phyloP scores from a whole-genome alignment of 2,329 filamentous ascomycete species.

The Beauveria brongniartii region DNA sequence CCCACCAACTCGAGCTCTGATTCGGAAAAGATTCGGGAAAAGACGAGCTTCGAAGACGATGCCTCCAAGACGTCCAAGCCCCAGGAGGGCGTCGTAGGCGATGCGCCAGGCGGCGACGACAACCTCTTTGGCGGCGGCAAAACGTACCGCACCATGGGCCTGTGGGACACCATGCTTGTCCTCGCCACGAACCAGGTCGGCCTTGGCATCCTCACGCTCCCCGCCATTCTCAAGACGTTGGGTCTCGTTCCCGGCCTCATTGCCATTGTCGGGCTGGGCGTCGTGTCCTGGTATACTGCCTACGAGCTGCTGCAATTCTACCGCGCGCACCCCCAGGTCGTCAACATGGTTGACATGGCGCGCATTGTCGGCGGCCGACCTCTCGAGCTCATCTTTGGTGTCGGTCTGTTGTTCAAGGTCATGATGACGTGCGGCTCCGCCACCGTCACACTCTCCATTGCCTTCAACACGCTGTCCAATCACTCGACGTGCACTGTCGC shows the following conservation, averaged over 20 bases:
- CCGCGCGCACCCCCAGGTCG: conserved; percentile 57
- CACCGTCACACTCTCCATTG: conserved; percentile 57
- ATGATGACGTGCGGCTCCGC: conserved; percentile 63
- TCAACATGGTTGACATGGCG: conserved; percentile 65
- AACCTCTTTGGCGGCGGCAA: conserved; percentile 17
- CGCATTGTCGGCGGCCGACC: conserved; percentile 35
- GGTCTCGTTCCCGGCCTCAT: conserved; percentile 62
- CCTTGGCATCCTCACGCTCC: conserved; percentile 55
- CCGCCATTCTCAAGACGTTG: conserved; percentile 60
- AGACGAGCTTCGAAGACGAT: conserved; percentile 6
- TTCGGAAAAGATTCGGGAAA: conserved; percentile 8
- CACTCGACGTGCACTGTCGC: conserved; percentile 57
- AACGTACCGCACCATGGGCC: conserved; percentile 25
- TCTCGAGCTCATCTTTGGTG: conserved; percentile 26
- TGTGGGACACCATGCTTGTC: conserved; percentile 26
- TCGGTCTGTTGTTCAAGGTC: conserved; percentile 65
- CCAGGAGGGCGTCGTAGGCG: not conserved
- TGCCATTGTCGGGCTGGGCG: conserved; percentile 54
- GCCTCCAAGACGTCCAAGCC: conserved; percentile 6
- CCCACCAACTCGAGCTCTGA: not conserved
- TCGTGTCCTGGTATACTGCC: conserved; percentile 56
- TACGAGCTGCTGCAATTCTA: conserved; percentile 55
- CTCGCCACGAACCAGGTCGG: conserved; percentile 28
- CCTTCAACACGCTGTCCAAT: conserved; percentile 58
- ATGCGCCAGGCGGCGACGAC: not conserved